Evolutionary conservation across 345 rosid genomes (phyloP).

Genomic region (Turnera subulata): DNA sequence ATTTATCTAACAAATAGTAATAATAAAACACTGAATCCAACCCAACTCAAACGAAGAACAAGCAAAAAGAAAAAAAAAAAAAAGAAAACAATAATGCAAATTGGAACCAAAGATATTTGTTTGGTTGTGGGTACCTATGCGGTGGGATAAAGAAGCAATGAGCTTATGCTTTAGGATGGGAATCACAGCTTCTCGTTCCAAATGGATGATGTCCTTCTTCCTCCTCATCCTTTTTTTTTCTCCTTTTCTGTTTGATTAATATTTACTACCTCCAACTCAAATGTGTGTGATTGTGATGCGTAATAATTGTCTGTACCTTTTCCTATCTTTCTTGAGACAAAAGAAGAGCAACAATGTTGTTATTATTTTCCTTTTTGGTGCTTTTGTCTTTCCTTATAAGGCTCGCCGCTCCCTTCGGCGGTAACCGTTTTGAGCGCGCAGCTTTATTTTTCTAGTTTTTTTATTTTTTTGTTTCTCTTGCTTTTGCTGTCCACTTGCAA

Average conservation of each 20-base stretch:
- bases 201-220: conserved; percentile 51
- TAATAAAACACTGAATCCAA: too few relatives aligned
- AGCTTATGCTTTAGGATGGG: conserved; percentile 61
- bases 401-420: too few relatives aligned
- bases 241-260: conserved; percentile 20
- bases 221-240: conserved; percentile 39
- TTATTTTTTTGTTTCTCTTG: too few relatives aligned
- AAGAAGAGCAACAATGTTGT: not conserved
- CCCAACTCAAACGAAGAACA: too few relatives aligned
- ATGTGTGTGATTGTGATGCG: too few relatives aligned
- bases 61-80: not conserved
- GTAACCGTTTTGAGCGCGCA: too few relatives aligned
- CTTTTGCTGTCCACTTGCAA: too few relatives aligned
- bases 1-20: too few relatives aligned
- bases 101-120: not conserved
- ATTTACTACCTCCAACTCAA: too few relatives aligned
- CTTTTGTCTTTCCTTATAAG: not conserved
- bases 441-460: too few relatives aligned
- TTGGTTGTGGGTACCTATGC: conserved; percentile 40
- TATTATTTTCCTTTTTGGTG: not conserved
- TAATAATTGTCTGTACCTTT: too few relatives aligned
- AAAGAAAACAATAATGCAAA: not conserved
- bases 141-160: conserved; percentile 38
- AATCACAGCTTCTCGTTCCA: conserved; percentile 74
- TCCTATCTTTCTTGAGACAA: too few relatives aligned